phyloP scores from a whole-genome alignment of 2,329 filamentous ascomycete genomes.

The Phialocephala subalpina region DNA sequence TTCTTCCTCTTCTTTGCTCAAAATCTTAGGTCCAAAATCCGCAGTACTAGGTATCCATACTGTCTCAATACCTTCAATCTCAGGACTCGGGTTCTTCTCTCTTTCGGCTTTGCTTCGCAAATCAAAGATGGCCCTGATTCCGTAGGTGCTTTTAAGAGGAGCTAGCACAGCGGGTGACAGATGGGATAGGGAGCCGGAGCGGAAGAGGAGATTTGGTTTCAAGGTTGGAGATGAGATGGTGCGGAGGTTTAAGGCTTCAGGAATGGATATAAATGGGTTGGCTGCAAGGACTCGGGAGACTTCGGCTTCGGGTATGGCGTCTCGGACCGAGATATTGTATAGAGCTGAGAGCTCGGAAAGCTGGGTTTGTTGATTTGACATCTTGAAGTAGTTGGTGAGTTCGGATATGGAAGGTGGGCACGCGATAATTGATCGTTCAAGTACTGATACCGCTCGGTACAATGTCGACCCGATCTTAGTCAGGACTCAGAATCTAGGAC shows the following conservation, averaged over 20 bases:
- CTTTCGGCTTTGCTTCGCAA: constrained; percentile 57
- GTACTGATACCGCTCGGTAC: neutral
- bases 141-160: constrained; percentile 19
- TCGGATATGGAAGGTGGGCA: neutral
- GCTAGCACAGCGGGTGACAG: constrained; percentile 13
- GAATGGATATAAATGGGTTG: constrained; percentile 31
- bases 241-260: constrained; percentile 28
- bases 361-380: neutral
- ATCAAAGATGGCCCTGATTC: constrained; percentile 54
- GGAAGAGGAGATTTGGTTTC: constrained; percentile 24
- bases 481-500: neutral
- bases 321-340: neutral
- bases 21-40: constrained; percentile 22
- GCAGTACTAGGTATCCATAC: constrained; percentile 51
- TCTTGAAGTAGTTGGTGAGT: neutral
- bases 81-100: constrained; percentile 51
- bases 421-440: neutral
- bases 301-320: neutral
- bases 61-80: constrained; percentile 53
- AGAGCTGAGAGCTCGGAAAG: neutral
- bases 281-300: constrained; percentile 18
- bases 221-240: constrained; percentile 21
- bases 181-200: constrained; percentile 27
- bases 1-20: neutral
- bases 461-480: neutral